Evolutionary conservation across 352 stramenopile species (phyloP), one percentile per base, ranked within the genome.

Genomic region (Pythium catenulatum): DNA sequence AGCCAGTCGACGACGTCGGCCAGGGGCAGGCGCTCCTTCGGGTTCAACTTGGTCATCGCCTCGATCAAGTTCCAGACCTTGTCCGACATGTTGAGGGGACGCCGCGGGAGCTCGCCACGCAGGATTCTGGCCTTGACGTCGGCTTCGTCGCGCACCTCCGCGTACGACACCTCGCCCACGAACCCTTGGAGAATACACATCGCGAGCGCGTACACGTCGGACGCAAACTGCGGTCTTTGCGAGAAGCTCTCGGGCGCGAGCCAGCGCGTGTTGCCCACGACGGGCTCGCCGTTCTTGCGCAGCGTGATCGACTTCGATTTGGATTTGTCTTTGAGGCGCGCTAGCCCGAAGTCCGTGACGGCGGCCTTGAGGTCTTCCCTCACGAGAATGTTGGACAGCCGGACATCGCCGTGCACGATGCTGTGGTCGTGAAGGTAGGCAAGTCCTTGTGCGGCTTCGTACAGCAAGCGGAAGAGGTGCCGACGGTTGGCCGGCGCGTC

Each of bases 371-470:
- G 50, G 4, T 88, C 52, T 48, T 89, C 73, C 37, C 91, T 92
- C 19, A 98, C 54, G n/a, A 98, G 88, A 34, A 98, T 83, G 82
- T 98, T 98, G 52, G 83, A 83, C 13, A 92, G 91, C 48, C 93
- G 92, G 50, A 97, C 56, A 81, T 96, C 92, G 70, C 93, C 91
- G 85, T 96, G 92, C 15, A 97, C 66, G 25, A 95, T 74, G 25
- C 91, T 89, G 23, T 90, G 78, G 3, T 82, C 73, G 83, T 97
- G 94, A 3, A 96, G 75, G 34, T 93, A 97, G 36, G 72, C 30
- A 4, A 97, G 70, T 2, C 92, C 94, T 39, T 86, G 56, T 13
- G 75, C 73, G 11, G 82, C 46, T 48, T 90, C 82, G 43, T 79
- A 82, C 41, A 91, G n/a, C 15, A 85, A 69, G 15, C 72, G 52